phyloP scores from a whole-genome alignment of 176 grass and related monocot species.

The Zoysia pacifica region DNA sequence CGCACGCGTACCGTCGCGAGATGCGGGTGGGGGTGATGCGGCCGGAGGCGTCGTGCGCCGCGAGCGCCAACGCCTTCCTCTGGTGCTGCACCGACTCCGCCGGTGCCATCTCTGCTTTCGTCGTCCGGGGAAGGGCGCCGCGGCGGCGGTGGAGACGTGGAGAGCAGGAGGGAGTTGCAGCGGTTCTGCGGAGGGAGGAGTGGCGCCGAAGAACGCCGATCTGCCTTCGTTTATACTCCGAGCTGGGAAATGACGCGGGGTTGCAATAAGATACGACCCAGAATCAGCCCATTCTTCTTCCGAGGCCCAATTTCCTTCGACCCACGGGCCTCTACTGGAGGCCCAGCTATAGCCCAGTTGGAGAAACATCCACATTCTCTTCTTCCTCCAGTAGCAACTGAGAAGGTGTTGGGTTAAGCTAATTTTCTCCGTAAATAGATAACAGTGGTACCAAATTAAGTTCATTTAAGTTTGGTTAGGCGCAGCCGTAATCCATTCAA shows the following conservation, averaged over 20 bases:
- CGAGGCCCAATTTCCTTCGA: neutral
- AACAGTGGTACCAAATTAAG: too few species aligned
- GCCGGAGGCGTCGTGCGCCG: conserved; percentile 62
- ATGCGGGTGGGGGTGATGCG: conserved; percentile 60
- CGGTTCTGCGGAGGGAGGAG: neutral
- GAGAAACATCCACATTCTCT: neutral
- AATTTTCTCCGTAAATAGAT: too few species aligned
- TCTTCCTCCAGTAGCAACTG: neutral
- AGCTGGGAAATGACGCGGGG: neutral
- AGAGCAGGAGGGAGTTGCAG: neutral
- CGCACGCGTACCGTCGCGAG: conserved; percentile 51
- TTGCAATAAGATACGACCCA: neutral
- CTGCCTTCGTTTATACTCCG: neutral
- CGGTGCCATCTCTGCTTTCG: conserved; percentile 29
- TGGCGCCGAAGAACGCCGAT: neutral
- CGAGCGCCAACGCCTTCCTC: conserved; percentile 56
- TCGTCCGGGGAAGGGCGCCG: neutral
- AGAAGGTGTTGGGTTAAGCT: too few species aligned
- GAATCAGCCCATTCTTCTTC: neutral
- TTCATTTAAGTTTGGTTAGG: too few species aligned
- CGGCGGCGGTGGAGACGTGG: neutral
- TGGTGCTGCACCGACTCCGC: conserved; percentile 39
- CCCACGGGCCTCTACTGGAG: neutral
- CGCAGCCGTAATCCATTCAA: too few species aligned
- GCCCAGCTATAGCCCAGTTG: conserved; percentile 25